phyloP scores from a whole-genome alignment of 176 grass and related monocot genomes.

The Hordeum vulgare region MorexV3_pseudomolecules_assembly NC_058524.1:58427956-58428455 shows the following conservation, averaged over 20 bases:
- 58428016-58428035: not conserved
- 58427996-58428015: not conserved
- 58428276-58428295: slow-evolving; percentile 53
- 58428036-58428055: not conserved
- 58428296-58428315: slow-evolving; percentile 10
- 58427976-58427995: not conserved
- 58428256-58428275: slow-evolving; percentile 37
- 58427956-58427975: not conserved
- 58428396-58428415: not conserved
- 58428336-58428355: not conserved
- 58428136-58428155: not conserved
- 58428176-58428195: not conserved
- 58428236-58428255: not conserved
- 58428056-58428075: not conserved
- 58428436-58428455: slow-evolving; percentile 78
- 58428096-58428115: not conserved
- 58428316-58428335: not conserved
- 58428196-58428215: not conserved
- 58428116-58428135: not conserved
- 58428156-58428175: not conserved
- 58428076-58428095: not conserved
- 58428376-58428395: slow-evolving; percentile 11
- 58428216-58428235: not conserved
- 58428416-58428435: slow-evolving; percentile 63
- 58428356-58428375: slow-evolving; percentile 51